phyloP scores from a whole-genome alignment of 305 asterid species.

The Solanum hybrid region DNA sequence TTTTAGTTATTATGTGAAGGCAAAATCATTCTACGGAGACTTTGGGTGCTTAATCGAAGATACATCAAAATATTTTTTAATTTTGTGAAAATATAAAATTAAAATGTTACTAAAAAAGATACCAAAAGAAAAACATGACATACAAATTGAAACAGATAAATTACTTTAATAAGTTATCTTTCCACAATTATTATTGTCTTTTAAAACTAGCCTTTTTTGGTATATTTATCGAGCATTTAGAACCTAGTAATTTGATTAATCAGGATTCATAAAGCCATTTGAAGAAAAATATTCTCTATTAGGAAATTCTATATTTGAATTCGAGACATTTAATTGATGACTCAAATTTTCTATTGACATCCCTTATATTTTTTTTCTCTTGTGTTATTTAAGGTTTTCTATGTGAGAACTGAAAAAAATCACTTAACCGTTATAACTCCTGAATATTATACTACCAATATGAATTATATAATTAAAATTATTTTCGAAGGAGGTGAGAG shows the following conservation, averaged over 20 bases:
- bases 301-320: not conserved
- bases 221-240: not conserved
- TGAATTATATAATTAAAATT: no score
- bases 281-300: not conserved
- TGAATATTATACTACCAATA: no score
- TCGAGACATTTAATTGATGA: not conserved
- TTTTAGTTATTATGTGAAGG: not conserved
- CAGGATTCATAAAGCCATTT: not conserved
- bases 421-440: no score
- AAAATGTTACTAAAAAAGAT: no score
- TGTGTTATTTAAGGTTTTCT: not conserved
- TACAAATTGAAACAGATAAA: no score
- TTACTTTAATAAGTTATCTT: not conserved
- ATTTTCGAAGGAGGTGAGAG: not conserved
- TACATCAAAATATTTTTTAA: no score
- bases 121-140: not conserved
- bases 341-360: not conserved
- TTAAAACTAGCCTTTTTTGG: not conserved
- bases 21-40: not conserved
- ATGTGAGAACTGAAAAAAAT: no score
- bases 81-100: accelerated
- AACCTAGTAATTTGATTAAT: not conserved
- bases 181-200: not conserved
- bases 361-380: not conserved
- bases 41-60: not conserved